A percentile compares a stretch with the other conserved stretches of the same genome.
phyloP scores from a whole-genome alignment of 2,329 filamentous ascomycete species.

The Cryphonectria japonica region DNA sequence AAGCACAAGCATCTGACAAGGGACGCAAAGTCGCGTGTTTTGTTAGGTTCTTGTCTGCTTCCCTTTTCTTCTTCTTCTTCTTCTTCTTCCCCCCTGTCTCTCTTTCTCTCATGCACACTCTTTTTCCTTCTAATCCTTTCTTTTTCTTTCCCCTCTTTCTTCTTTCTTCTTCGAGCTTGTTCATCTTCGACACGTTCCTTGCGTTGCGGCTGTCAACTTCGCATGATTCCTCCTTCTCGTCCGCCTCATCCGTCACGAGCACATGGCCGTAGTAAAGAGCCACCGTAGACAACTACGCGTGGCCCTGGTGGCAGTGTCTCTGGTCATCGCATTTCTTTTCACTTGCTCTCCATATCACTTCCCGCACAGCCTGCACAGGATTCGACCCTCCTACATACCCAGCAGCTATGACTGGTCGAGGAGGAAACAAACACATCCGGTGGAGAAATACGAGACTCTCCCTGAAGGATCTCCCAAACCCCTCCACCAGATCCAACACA shows the following conservation, averaged over 20 bases:
- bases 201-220: neutral
- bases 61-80: neutral
- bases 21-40: neutral
- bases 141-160: neutral
- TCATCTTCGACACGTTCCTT: neutral
- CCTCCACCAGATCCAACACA: conserved; percentile 50
- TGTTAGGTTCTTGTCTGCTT: neutral
- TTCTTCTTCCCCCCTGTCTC: neutral
- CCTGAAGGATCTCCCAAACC: conserved; percentile 41
- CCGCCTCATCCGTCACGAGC: conserved; percentile 11
- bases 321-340: conserved; percentile 30
- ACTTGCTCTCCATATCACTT: conserved; percentile 31
- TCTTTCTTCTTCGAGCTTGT: neutral
- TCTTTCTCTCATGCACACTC: neutral
- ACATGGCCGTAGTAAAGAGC: conserved; percentile 22
- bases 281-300: conserved; percentile 24
- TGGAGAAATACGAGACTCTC: conserved; percentile 32
- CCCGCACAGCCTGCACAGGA: conserved; percentile 12
- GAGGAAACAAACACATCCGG: conserved; percentile 33
- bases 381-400: conserved; percentile 31
- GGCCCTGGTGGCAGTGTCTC: conserved; percentile 13
- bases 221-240: conserved; percentile 10
- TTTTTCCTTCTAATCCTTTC: no score
- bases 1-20: neutral
- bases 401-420: conserved; percentile 39